These are phyloP conservation scores for Epichloe uncinata DNA, from an alignment of 2,329 filamentous ascomycete genomes.

Conservation along the genomic window DNA sequence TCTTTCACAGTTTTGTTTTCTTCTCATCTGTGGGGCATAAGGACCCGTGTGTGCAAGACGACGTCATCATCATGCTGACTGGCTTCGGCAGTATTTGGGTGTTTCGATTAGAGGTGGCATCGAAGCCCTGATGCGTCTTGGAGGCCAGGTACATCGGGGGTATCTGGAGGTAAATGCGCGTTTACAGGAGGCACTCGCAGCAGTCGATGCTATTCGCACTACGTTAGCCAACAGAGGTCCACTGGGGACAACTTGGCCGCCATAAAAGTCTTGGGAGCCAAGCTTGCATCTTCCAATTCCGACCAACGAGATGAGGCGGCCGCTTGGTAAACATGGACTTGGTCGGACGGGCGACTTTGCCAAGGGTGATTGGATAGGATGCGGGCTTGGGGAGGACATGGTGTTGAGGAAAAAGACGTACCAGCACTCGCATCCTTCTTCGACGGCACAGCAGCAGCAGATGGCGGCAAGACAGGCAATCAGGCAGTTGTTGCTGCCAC, in stretches of 20 bases:
- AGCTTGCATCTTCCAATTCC: not conserved
- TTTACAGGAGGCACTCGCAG: constrained; percentile 27
- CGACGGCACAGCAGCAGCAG: constrained; percentile 37
- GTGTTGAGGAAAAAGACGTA: constrained; percentile 13
- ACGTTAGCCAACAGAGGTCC: not conserved
- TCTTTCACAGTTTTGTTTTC: not conserved
- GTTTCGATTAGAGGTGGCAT: not conserved
- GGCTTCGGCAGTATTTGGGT: not conserved
- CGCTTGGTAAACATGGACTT: not conserved
- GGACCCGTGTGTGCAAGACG: not conserved
- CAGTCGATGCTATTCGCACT: constrained; percentile 21
- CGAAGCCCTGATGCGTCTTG: not conserved
- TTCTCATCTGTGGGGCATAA: not conserved
- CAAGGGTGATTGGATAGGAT: too few relatives aligned
- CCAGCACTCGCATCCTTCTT: constrained; percentile 39
- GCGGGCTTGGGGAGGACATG: too few relatives aligned
- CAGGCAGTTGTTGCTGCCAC: constrained; percentile 28
- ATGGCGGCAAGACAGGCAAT: constrained; percentile 33
- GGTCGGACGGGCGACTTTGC: too few relatives aligned
- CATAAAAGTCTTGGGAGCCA: not conserved
- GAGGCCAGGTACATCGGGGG: not conserved
- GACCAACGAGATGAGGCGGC: too few relatives aligned
- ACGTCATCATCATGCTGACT: not conserved
- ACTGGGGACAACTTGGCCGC: not conserved
- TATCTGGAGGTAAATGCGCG: not conserved